phyloP scores from a whole-genome alignment of 768 basidiomycete genomes.

The Lentinula raphanica region DNA sequence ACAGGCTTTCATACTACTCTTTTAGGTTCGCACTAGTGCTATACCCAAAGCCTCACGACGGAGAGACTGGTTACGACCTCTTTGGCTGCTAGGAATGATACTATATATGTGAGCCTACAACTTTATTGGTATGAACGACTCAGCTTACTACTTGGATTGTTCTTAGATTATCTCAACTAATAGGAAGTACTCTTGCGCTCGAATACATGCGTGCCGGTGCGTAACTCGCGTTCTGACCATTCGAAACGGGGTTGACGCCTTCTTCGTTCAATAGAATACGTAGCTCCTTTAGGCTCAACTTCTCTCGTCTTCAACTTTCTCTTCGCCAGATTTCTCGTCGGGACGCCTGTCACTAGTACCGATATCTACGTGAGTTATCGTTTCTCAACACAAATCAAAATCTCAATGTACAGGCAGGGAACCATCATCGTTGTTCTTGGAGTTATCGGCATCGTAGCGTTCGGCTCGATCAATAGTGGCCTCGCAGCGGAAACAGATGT shows the following conservation, averaged over 20 bases:
- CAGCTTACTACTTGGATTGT: constrained; percentile 11
- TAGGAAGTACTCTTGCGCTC: constrained; percentile 82
- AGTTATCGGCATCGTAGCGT: constrained; percentile 83
- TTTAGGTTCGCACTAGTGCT: constrained; percentile 62
- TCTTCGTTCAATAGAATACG: constrained; percentile 92
- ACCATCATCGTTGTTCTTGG: constrained; percentile 79
- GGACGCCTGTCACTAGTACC: constrained; percentile 75
- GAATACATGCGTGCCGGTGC: constrained; percentile 83
- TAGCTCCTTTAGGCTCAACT: constrained; percentile 90
- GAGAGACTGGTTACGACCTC: constrained; percentile 75
- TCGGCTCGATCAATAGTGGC: constrained; percentile 80
- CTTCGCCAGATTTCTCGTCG: constrained; percentile 85
- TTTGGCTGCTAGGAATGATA: constrained; percentile 90
- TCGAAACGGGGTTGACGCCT: too few relatives aligned
- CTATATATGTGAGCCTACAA: constrained; percentile 76
- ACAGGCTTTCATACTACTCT: background rate
- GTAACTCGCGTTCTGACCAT: constrained; percentile 5
- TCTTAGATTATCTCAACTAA: constrained; percentile 70
- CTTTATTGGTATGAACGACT: background rate
- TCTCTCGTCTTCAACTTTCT: constrained; percentile 95
- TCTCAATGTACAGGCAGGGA: constrained; percentile 40
- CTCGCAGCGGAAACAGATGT: constrained; percentile 71
- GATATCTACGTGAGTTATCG: constrained; percentile 65
- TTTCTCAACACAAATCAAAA: background rate
- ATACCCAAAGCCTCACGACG: constrained; percentile 73